Base-by-base conservation (phyloP, 2,329 filamentous ascomycete species). In the Lithohypha guttulata region DNA sequence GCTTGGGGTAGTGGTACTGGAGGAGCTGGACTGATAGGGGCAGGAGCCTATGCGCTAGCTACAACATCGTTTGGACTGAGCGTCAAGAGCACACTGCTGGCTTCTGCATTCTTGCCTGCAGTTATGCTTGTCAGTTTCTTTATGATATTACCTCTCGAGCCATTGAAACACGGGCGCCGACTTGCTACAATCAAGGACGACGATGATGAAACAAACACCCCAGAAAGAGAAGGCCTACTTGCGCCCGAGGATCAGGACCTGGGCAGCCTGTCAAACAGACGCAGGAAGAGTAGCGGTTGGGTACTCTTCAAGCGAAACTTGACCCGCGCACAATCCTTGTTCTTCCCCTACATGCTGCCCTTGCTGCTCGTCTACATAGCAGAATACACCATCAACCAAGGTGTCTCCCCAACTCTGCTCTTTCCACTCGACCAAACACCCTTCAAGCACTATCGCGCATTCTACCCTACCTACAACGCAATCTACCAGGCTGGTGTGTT, bases 301-400 rank as follows among this genome's bases (percentile, higher is more conserved):
- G 51, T 54, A 9, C 61, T 57, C 8, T 63, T 74, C 50, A 61
- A 56, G 38, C 54, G 58, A 14, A 74, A 75, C 43, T 59, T 96
- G 22, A 64, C 63, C n/a, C 79, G 84, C 3, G 75, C 81, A 0
- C 71, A 65, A 45, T 68, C 70, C 0, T 68, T 96, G 1, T 80
- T 95, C 55, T 65, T 93, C 30, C 76, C 76, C 7, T 81, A 79
- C 59, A 96, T 98, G 86, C 69, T 93, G 3, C 91, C 91, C 0
- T 70, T 98, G 10, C 70, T 96, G 22, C 65, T 96, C 11, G 91
- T 98, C 20, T 98, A 95, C 58, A 74, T 96, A 23, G 85, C 87
- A 41, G 91, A 98, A 65, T 98, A 98, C 59, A 93, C 84, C 40
- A 95, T 96, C 61, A 96, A 96, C 63, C 87, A 94, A 64, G 89